Evolutionary conservation across 176 grass and related monocot genomes (phyloP).

Genomic region (Olyra latifolia): DNA sequence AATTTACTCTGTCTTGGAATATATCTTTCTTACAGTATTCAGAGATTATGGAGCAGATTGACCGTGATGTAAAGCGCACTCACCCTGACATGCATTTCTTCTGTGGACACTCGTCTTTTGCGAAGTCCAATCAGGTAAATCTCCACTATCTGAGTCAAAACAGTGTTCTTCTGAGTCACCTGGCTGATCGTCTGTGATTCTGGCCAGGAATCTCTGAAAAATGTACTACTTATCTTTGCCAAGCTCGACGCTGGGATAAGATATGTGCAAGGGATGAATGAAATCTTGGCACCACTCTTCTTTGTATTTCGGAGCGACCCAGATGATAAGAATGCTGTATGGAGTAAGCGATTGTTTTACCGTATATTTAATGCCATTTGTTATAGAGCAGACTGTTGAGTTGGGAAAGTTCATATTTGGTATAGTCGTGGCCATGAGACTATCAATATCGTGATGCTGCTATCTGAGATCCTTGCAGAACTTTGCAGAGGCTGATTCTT

Average conservation of each 20-base stretch:
- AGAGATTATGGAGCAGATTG: constrained; percentile 87
- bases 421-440: constrained; percentile 5
- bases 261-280: constrained; percentile 99
- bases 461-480: constrained; percentile 36
- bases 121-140: constrained; percentile 86
- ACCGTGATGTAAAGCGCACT: constrained; percentile 87
- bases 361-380: neutral
- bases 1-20: constrained; percentile 7
- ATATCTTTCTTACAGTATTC: constrained; percentile 45
- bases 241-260: constrained; percentile 88
- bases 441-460: constrained; percentile 2
- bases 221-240: constrained; percentile 73
- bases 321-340: constrained; percentile 84
- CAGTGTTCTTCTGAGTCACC: constrained; percentile 23
- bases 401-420: neutral
- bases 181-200: constrained; percentile 34
- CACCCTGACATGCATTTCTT: constrained; percentile 97
- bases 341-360: constrained; percentile 52
- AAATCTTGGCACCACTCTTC: constrained; percentile 80
- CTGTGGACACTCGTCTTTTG: constrained; percentile 70
- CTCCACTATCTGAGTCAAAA: constrained; percentile 25
- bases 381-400: neutral
- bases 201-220: constrained; percentile 66
- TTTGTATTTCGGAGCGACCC: constrained; percentile 83
- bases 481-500: constrained; percentile 85